Evolutionary conservation across 2,329 filamentous ascomycete species (phyloP).

Genomic region (Sordariomycetes sp.): DNA sequence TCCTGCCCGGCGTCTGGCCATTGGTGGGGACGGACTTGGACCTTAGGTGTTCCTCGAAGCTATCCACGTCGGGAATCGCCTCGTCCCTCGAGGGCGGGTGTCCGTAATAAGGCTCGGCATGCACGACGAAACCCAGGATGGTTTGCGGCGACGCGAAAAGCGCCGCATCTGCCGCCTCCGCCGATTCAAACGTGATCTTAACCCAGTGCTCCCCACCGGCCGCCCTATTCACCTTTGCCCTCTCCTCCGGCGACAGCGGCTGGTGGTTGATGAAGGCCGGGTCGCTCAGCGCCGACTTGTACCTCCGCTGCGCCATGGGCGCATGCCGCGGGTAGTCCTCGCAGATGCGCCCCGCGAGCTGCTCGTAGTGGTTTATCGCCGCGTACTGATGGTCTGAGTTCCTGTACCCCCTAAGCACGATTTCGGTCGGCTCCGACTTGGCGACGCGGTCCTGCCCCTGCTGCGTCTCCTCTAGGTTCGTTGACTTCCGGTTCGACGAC

Average conservation of each 20-base stretch:
- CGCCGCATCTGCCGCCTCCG: slow-evolving; percentile 56
- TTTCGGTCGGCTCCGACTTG: slow-evolving; percentile 46
- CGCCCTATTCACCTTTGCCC: slow-evolving; percentile 67
- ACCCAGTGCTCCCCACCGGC: slow-evolving; percentile 87
- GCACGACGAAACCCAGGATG: slow-evolving; percentile 57
- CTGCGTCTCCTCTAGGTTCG: slow-evolving; percentile 18
- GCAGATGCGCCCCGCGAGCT: slow-evolving; percentile 72
- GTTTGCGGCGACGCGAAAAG: slow-evolving; percentile 57
- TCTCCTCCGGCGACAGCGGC: slow-evolving; percentile 57
- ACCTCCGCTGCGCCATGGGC: slow-evolving; percentile 55
- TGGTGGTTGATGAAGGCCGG: slow-evolving; percentile 53
- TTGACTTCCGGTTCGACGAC: slow-evolving; percentile 15
- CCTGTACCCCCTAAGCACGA: slow-evolving; percentile 73
- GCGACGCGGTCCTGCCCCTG: slow-evolving; percentile 19
- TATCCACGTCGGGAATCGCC: slow-evolving; percentile 39
- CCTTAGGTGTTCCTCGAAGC: slow-evolving; percentile 13
- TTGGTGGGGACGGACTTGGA: slow-evolving; percentile 21
- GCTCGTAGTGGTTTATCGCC: slow-evolving; percentile 78
- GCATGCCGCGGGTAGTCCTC: slow-evolving; percentile 87
- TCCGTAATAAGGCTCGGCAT: slow-evolving; percentile 57
- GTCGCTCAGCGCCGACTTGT: slow-evolving; percentile 62
- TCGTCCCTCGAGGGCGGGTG: slow-evolving; percentile 51
- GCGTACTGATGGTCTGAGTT: slow-evolving; percentile 61
- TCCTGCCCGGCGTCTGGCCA: slow-evolving; percentile 13
- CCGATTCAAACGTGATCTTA: slow-evolving; percentile 68